phyloP scores from a whole-genome alignment of 2,329 filamentous ascomycete genomes.

The Alternaria infectoria region DNA sequence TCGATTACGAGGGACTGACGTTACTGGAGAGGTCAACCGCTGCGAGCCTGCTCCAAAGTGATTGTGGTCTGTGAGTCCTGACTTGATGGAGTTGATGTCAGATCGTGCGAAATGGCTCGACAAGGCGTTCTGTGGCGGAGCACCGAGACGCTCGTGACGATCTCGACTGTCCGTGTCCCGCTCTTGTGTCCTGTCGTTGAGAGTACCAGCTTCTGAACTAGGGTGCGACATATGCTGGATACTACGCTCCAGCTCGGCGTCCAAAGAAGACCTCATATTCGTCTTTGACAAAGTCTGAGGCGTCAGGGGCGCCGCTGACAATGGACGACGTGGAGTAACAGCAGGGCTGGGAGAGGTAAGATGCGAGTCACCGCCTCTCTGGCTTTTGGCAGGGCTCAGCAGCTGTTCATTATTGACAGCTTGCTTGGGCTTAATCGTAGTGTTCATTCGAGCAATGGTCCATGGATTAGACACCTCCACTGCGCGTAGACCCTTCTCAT shows the following conservation, averaged over 20 bases:
- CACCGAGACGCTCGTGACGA: not conserved
- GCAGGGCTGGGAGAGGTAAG: slow-evolving; percentile 15
- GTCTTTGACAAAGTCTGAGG: slow-evolving; percentile 20
- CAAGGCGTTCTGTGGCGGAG: not conserved
- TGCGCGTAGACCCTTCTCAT: slow-evolving; percentile 40
- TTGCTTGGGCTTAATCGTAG: slow-evolving; percentile 27
- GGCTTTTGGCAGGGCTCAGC: slow-evolving; percentile 34
- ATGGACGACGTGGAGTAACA: not conserved
- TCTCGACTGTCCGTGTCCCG: too few relatives aligned
- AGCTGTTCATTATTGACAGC: slow-evolving; percentile 23
- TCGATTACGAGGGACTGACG: not conserved
- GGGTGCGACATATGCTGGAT: slow-evolving; percentile 5
- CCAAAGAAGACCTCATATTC: not conserved
- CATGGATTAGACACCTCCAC: slow-evolving; percentile 55
- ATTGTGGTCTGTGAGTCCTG: not conserved
- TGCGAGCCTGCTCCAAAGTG: not conserved
- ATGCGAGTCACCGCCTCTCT: not conserved
- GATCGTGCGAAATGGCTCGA: not conserved
- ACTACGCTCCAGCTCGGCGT: slow-evolving; percentile 15
- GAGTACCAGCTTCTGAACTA: not conserved
- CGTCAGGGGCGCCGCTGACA: slow-evolving; percentile 16
- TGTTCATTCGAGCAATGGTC: slow-evolving; percentile 57
- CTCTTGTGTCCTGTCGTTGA: not conserved
- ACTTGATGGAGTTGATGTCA: not conserved
- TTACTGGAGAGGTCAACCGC: not conserved